Conservation (phyloP, 768 basidiomycete genomes). For the Podaxis pistillaris region DNA sequence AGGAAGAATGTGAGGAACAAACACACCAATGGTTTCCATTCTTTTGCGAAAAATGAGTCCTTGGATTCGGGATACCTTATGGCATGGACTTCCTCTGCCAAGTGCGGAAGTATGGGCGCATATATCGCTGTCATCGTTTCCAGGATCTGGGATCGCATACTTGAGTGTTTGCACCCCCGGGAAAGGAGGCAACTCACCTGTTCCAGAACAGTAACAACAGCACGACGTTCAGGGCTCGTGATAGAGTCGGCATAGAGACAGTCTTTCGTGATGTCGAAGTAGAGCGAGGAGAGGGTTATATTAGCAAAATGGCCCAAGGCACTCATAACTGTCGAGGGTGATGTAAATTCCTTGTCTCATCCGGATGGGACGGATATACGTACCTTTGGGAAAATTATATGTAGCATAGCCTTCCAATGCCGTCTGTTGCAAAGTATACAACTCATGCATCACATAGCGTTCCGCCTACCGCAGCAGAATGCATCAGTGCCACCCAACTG, state of each 20-base stretch:
- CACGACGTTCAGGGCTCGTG: constrained; percentile 53
- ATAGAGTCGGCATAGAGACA: constrained; percentile 71
- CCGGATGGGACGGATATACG: constrained; percentile 1
- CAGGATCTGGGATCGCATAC: constrained; percentile 48
- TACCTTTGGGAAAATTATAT: constrained; percentile 85
- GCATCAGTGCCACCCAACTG: not conserved
- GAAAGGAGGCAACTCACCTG: constrained; percentile 41
- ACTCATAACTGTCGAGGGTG: constrained; percentile 53
- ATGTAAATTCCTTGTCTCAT: not conserved
- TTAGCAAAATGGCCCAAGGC: constrained; percentile 78
- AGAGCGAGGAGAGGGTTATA: constrained; percentile 82
- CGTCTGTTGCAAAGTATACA: constrained; percentile 67
- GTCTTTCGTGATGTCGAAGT: constrained; percentile 93
- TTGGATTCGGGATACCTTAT: constrained; percentile 30
- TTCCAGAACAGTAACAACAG: constrained; percentile 68
- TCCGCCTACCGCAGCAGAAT: constrained; percentile 58
- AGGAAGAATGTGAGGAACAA: not conserved
- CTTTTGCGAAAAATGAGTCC: constrained; percentile 64
- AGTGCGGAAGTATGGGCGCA: constrained; percentile 86
- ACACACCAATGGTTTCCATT: constrained; percentile 71
- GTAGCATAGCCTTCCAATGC: constrained; percentile 67
- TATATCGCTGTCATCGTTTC: constrained; percentile 65
- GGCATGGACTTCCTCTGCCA: constrained; percentile 85
- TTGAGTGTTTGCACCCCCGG: not conserved
- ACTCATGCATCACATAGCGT: constrained; percentile 81